A percentile compares a stretch with the other conserved stretches of the same genome.
phyloP scores from a whole-genome alignment of 805 yeast genomes.

The Saccharomycopsis vini region DNA sequence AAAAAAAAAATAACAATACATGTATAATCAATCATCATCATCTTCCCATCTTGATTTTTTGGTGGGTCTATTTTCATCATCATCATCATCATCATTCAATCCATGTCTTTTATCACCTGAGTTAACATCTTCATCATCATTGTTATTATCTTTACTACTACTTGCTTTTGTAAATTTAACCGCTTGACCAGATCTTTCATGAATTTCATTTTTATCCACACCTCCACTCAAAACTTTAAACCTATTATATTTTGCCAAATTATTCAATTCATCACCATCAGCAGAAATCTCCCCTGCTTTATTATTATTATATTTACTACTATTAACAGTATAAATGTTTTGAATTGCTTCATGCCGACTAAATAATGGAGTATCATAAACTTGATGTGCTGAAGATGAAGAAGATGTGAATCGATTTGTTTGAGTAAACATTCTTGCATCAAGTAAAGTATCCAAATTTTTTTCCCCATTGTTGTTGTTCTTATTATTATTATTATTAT shows the following conservation, averaged over 20 bases:
- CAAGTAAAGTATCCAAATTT: constrained; percentile 40
- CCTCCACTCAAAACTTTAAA: constrained; percentile 13
- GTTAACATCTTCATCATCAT: too few species aligned
- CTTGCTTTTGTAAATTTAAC: constrained; percentile 10
- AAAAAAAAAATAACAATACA: too few species aligned
- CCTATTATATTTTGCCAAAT: constrained; percentile 1
- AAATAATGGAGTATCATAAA: constrained; percentile 54
- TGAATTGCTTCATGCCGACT: constrained; percentile 41
- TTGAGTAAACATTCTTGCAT: constrained; percentile 46
- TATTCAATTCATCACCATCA: background rate
- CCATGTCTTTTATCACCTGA: background rate
- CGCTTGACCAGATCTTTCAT: constrained; percentile 10
- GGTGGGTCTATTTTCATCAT: background rate
- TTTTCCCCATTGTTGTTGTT: background rate
- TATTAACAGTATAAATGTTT: constrained; percentile 38
- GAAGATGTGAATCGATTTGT: constrained; percentile 32
- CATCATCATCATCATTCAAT: background rate
- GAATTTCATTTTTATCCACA: background rate
- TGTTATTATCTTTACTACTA: background rate
- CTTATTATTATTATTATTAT: background rate
- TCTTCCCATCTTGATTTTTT: constrained; percentile 17
- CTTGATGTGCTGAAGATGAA: constrained; percentile 24
- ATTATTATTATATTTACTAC: too few species aligned
- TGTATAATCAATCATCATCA: constrained; percentile 2
- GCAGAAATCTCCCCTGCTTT: background rate